phyloP scores from a whole-genome alignment of 305 asterid genomes.

The Rubia peregrina region DNA sequence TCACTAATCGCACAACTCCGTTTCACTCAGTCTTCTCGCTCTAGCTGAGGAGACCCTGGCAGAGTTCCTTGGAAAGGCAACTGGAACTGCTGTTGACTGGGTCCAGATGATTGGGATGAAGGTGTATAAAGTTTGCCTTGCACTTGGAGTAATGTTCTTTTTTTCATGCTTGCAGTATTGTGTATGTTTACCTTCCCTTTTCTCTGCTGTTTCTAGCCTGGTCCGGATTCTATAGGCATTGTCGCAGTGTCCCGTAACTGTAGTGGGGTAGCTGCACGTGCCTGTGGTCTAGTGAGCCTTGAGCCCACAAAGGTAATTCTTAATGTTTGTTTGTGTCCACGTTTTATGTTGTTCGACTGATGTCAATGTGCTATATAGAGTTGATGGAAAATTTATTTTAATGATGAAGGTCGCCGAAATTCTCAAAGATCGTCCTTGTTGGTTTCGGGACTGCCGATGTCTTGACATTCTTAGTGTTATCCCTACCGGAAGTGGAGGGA shows the following conservation, averaged over 20 bases:
- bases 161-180: background rate
- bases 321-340: background rate
- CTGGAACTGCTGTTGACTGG: constrained; percentile 99
- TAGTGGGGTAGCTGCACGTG: constrained; percentile 96
- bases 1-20: background rate
- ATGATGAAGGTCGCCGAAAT: constrained; percentile 69
- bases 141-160: background rate
- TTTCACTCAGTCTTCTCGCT: constrained; percentile 65
- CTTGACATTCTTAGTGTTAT: constrained; percentile 61
- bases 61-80: constrained; percentile 99
- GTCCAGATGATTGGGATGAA: constrained; percentile 99
- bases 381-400: background rate
- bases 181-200: background rate
- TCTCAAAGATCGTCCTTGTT: constrained; percentile 92
- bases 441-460: constrained; percentile 93
- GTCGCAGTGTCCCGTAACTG: constrained; percentile 97
- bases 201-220: constrained; percentile 54
- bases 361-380: background rate
- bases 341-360: background rate
- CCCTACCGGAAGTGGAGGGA: constrained; percentile 93
- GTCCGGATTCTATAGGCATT: constrained; percentile 99
- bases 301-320: constrained; percentile 86
- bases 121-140: constrained; percentile 28
- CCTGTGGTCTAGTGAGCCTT: constrained; percentile 99
- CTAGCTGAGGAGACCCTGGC: constrained; percentile 99